These are phyloP conservation scores for Phytophthora macrochlamydospora DNA, from an alignment of 352 stramenopile genomes.

Conservation along the genomic window DNA sequence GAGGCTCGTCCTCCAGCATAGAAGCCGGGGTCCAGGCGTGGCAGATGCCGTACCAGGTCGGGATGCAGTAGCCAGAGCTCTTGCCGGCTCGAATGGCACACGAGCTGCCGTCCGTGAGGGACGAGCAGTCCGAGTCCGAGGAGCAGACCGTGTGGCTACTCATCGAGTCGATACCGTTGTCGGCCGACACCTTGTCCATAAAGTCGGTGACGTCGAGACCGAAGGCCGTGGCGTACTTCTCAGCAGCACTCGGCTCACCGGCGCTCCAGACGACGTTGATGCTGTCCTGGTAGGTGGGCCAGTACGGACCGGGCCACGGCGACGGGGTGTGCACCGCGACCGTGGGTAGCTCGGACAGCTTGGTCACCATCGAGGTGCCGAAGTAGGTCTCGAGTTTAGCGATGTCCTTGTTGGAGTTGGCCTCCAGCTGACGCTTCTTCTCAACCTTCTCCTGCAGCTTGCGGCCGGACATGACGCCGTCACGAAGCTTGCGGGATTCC, in stretches of 20 bases:
- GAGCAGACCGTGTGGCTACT: constrained; percentile 27
- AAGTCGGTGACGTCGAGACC: constrained; percentile 32
- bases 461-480: constrained; percentile 21
- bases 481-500: constrained; percentile 17
- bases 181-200: constrained; percentile 36
- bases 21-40: constrained; percentile 46
- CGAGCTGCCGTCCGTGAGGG: constrained; percentile 32
- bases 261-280: constrained; percentile 50
- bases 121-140: constrained; percentile 33
- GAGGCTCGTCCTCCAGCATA: constrained; percentile 35
- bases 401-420: constrained; percentile 23
- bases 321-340: constrained; percentile 11
- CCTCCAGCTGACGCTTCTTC: constrained; percentile 10
- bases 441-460: constrained; percentile 14
- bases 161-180: constrained; percentile 34
- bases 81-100: constrained; percentile 36
- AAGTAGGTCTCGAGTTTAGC: constrained; percentile 25
- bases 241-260: constrained; percentile 25
- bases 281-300: constrained; percentile 56
- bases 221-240: constrained; percentile 50
- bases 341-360: constrained; percentile 19
- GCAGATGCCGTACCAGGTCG: constrained; percentile 47
- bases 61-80: constrained; percentile 45
- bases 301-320: constrained; percentile 39
- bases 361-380: constrained; percentile 14